Evolutionary conservation across 176 grass and related monocot genomes (phyloP), one percentile per base, ranked within the genome.

Genomic region (Aegilops tauschii): DNA sequence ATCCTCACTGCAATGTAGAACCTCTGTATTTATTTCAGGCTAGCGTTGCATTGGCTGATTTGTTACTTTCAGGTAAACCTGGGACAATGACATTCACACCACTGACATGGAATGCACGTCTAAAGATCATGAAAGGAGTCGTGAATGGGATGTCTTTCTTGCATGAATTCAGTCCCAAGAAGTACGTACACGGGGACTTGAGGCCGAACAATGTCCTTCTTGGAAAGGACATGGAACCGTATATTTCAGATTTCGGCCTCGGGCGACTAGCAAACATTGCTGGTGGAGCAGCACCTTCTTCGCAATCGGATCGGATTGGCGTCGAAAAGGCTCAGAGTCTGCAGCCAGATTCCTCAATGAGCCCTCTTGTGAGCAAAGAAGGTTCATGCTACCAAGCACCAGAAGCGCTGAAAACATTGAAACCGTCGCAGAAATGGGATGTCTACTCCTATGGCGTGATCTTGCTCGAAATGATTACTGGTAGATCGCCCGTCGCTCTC

Each of bases 351-450:
- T 82, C 89, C 71, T 86, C 88, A 2, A 40, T 92, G 42, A 94
- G 90, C 76, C 93, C 92, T 71, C 69, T 94, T 12, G 27, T 88
- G 81, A 86, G 78, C 69, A 92, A 92, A 91, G 90, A 92, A 91
- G 88, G 91, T 76, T 82, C 87, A 86, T 92, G 77, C 30, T 98
- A 98, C 86, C 90, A 94, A 87, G 96, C 96, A 77, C 96, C 92
- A 42, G 96, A 98, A 81, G 93, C 93, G 1, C 54, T 92, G 49
- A 92, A 90, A 64, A 98, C 93, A 9, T 52, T 96, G 21, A 98
- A 98, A 78, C 96, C 96, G 32, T 98, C 96, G n/a, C 96, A 98
- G 59, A 98, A 98, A 82, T 98, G 96, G 96, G 96, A 98, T 82
- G 82, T 91, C 56, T 98, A 95, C 80, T 98, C 96, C 7, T 98